Evolutionary conservation across 208 protist genomes (phyloP), one percentile per base, ranked within the genome.

Genomic region (Leishmania gerbilli): DNA sequence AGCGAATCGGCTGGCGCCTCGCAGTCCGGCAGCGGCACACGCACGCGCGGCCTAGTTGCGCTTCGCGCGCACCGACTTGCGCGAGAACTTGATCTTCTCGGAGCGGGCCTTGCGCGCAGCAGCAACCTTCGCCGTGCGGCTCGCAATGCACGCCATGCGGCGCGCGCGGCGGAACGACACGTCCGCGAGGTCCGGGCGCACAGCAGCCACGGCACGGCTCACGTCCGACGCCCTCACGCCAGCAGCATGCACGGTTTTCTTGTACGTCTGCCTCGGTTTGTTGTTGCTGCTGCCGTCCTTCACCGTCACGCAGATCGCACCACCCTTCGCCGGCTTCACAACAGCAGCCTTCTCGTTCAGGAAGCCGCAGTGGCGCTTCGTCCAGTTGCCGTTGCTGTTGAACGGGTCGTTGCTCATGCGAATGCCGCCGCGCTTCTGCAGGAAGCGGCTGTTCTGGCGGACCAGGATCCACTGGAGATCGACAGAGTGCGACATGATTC

Each of bases 351-450:
- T 94, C 47, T 81, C 83, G 89, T 95, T 94, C 81, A 95, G 67
- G 78, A 96, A 92, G n/a, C 92, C 92, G 27, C 88, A 88, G 65
- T 96, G 90, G 81, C 92, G 91, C 91, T 95, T 96, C 80, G 92
- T 96, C 91, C 91, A 94, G 88, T 90, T 96, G 89, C 89, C 92
- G 87, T 93, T 95, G 91, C 91, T 96, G 91, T 96, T 96, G 87
- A 96, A 95, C 55, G 92, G 91, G 85, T 96, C 92, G 87, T 80
- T 94, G 91, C 90, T 94, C 86, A 96, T 83, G 72, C 92, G 92
- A 71, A 93, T 88, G 76, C 90, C 90, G 74, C 87, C 86, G 86
- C 92, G 92, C 92, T 93, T 93, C 90, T 94, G 91, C 86, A 96
- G 88, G 84, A 92, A 96, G 84, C 90, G 89, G 89, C 90, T 96